Evolutionary conservation across 2,329 filamentous ascomycete genomes (phyloP), one percentile per base, ranked within the genome.

Genomic region (Berkeleyomyces basicola): DNA sequence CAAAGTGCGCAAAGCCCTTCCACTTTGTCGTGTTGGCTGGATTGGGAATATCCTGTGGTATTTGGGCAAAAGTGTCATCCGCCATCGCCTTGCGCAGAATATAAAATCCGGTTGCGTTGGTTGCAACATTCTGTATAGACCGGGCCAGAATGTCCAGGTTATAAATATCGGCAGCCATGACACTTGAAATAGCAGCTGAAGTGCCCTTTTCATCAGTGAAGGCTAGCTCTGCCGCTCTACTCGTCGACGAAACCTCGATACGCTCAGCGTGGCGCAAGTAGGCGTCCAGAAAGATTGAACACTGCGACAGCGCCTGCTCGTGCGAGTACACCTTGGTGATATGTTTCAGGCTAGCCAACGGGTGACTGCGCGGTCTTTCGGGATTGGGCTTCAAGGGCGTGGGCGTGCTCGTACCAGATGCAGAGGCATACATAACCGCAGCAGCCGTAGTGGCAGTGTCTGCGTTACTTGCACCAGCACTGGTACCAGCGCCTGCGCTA

Each of bases 281-380:
- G 37, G 78, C 76, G 7, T 79, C 77, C 36, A 96, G 80, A 73
- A 96, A 96, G 7, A 71, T 73, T 53, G 84, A 84, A 73, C 91
- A 96, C 75, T 99, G 93, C 36, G 90, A 90, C 78, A 93, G 96
- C 37, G 90, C 93, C 74, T 99, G 93, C 7, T 92, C 91, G 73
- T 99, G 93, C 33, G 89, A 93, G 76, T 96, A 95, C 47, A 99
- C 74, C 69, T 86, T 85, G 68, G 79, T 81, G 69, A 97, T 80
- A 68, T 86, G 78, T 62, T 75, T 73, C 66, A 91, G 73, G 66
- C 76, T 74, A 60, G 71, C 68, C 46, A 79, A 68, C 2, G 84
- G 82, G 66, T 73, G 73, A 46, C 76, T 72, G 66, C 73, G 73
- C 36, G 78, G 77, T 67, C 73, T 74, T n/a, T 68, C 68, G 14